A percentile compares a stretch with the other conserved stretches of the same genome.
Conservation (phyloP, 2,329 filamentous ascomycete species). For the Blumeria graminis region DNA sequence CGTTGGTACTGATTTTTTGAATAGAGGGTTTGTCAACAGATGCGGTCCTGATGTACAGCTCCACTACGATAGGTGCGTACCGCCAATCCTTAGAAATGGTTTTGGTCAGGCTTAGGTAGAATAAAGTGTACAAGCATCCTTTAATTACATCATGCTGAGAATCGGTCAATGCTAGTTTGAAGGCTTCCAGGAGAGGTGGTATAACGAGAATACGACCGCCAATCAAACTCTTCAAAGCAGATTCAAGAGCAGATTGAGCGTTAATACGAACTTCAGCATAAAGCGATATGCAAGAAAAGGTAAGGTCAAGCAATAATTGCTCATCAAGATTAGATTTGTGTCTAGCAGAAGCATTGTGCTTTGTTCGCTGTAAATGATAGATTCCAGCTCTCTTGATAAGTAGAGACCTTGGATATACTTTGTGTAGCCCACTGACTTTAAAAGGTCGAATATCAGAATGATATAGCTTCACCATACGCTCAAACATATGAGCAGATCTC, state of each 20-base stretch:
- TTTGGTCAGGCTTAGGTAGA: constrained; percentile 73
- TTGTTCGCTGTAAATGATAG: constrained; percentile 80
- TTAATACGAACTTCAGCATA: constrained; percentile 93
- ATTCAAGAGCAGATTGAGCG: constrained; percentile 78
- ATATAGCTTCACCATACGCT: constrained; percentile 65
- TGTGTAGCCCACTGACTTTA: constrained; percentile 79
- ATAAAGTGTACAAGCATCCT: constrained; percentile 70
- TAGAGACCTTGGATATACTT: constrained; percentile 79
- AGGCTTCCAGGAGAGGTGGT: constrained; percentile 55
- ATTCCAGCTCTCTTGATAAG: constrained; percentile 80
- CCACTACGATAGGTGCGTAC: constrained; percentile 74
- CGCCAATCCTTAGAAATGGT: constrained; percentile 84
- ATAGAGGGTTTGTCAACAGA: constrained; percentile 86
- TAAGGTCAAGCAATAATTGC: constrained; percentile 59
- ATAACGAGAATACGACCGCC: constrained; percentile 77
- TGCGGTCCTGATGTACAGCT: constrained; percentile 70
- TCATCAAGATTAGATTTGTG: constrained; percentile 83
- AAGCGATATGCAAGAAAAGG: constrained; percentile 67
- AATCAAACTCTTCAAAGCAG: constrained; percentile 74
- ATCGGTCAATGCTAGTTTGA: constrained; percentile 53
- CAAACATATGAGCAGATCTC: constrained; percentile 75
- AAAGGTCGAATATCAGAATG: constrained; percentile 74
- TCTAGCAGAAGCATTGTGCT: constrained; percentile 74
- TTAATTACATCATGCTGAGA: constrained; percentile 84
- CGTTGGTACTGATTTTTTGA: constrained; percentile 62